Evolutionary conservation across 331 rosid genomes (phyloP).

Genomic region (Acacia pycnantha): DNA sequence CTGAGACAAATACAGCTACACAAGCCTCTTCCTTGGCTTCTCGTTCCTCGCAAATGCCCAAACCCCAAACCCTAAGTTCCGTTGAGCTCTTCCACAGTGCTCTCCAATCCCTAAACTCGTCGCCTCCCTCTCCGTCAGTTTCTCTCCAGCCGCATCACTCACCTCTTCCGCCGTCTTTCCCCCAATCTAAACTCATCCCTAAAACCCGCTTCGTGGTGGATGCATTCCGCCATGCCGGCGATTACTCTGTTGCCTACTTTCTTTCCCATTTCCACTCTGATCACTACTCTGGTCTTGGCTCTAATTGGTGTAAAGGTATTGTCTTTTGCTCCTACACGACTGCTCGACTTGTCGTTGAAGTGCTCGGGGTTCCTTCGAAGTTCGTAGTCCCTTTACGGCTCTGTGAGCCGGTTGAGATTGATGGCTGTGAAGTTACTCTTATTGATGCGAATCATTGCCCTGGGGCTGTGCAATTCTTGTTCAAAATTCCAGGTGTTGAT

Average conservation of each 20-base stretch:
- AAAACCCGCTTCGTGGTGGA: constrained; percentile 78
- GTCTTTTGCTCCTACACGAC: constrained; percentile 71
- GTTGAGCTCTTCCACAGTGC: constrained; percentile 52
- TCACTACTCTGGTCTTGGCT: constrained; percentile 75
- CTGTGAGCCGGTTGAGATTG: constrained; percentile 41
- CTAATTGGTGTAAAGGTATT: constrained; percentile 71
- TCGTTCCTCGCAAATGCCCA: not conserved
- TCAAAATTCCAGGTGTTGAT: constrained; percentile 37
- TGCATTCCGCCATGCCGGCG: constrained; percentile 67
- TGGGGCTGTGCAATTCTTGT: constrained; percentile 86
- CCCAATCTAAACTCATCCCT: constrained; percentile 78
- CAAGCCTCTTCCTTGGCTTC: constrained; percentile 24
- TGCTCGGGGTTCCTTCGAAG: constrained; percentile 50
- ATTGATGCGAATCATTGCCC: constrained; percentile 89
- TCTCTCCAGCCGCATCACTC: not conserved
- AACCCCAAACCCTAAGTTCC: constrained; percentile 54
- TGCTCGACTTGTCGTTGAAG: constrained; percentile 49
- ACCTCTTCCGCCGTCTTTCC: constrained; percentile 47
- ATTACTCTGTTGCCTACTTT: constrained; percentile 68
- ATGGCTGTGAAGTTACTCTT: constrained; percentile 53
- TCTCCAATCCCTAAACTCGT: constrained; percentile 27
- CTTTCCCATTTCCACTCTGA: constrained; percentile 96
- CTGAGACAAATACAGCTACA: not conserved
- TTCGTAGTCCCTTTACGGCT: constrained; percentile 58
- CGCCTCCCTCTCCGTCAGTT: not conserved